These are phyloP conservation scores for Ustilago tritici DNA, from an alignment of 1,284 basidiomycete genomes.

Conservation along the genomic window DNA sequence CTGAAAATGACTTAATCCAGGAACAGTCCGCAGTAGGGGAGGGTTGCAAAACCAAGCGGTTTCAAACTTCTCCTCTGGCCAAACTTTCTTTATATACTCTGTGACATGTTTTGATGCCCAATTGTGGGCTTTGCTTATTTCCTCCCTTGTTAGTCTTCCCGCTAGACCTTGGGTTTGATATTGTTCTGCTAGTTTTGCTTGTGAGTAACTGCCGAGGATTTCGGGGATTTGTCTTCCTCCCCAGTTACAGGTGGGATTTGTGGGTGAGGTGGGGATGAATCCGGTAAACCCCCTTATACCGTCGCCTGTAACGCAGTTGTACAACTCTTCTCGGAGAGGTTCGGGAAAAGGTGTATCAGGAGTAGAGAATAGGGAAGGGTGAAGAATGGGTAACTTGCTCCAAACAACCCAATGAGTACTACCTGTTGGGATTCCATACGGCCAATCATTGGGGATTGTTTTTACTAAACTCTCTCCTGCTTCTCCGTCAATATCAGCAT, in stretches of 20 bases:
- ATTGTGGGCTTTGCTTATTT: slow-evolving; percentile 30
- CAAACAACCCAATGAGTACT: slow-evolving; percentile 60
- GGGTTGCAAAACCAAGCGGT: slow-evolving; percentile 61
- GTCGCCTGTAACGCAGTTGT: slow-evolving; percentile 50
- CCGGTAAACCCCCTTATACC: slow-evolving; percentile 59
- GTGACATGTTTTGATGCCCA: slow-evolving; percentile 44
- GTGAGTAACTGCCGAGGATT: slow-evolving; percentile 18
- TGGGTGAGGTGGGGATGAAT: slow-evolving; percentile 6
- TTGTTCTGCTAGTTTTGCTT: slow-evolving; percentile 20
- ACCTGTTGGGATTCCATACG: slow-evolving; percentile 57
- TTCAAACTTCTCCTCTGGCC: slow-evolving; percentile 32
- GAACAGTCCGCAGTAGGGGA: slow-evolving; percentile 47
- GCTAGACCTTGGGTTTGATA: neutral
- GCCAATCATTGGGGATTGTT: slow-evolving; percentile 61
- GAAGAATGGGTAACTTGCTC: slow-evolving; percentile 48
- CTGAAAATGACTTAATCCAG: slow-evolving; percentile 56
- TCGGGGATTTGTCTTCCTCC: neutral
- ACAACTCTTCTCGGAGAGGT: slow-evolving; percentile 27
- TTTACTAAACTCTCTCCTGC: slow-evolving; percentile 28
- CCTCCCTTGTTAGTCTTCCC: neutral
- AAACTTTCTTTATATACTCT: slow-evolving; percentile 30
- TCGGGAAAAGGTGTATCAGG: slow-evolving; percentile 34
- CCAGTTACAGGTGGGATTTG: slow-evolving; percentile 11
- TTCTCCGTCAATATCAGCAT: slow-evolving; percentile 18
- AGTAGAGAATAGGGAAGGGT: slow-evolving; percentile 37